Conservation (phyloP, 257 asterid genomes). For the Henckelia pumila region DNA sequence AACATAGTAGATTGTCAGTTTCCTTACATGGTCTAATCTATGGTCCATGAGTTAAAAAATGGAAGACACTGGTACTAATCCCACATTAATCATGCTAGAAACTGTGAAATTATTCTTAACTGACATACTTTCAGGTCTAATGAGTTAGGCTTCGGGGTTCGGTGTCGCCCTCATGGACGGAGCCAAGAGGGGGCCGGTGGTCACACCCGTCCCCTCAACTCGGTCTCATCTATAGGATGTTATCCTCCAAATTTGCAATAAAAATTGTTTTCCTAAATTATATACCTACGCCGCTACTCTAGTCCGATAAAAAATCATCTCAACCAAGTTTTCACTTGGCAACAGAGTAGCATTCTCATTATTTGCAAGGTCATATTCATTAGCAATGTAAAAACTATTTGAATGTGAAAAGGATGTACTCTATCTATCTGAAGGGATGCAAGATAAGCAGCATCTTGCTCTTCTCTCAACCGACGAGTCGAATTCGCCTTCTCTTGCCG, state of each 20-base stretch:
- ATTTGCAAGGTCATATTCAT: background rate
- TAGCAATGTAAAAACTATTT: background rate
- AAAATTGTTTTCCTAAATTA: too few species aligned
- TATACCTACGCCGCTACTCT: too few species aligned
- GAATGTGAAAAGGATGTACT: constrained; percentile 34
- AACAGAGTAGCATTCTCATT: background rate
- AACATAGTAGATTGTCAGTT: background rate
- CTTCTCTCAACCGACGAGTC: constrained; percentile 61
- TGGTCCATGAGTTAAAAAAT: background rate
- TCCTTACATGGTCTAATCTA: background rate
- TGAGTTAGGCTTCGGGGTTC: background rate
- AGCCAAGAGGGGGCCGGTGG: too few species aligned
- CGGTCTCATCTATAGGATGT: too few species aligned
- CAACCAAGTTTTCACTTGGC: background rate
- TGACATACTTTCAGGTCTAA: too few species aligned
- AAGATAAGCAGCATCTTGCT: constrained; percentile 79
- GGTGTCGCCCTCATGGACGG: background rate
- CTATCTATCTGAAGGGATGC: constrained; percentile 70
- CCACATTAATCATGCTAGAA: background rate
- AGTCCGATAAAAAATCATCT: too few species aligned
- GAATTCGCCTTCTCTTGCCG: constrained; percentile 44
- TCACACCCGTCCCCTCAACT: too few species aligned
- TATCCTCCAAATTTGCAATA: too few species aligned
- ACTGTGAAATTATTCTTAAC: too few species aligned
- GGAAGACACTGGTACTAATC: background rate